These are phyloP conservation scores for Notholithocarpus densiflorus DNA, from an alignment of 306 rosid genomes.

Conservation along the genomic window DNA sequence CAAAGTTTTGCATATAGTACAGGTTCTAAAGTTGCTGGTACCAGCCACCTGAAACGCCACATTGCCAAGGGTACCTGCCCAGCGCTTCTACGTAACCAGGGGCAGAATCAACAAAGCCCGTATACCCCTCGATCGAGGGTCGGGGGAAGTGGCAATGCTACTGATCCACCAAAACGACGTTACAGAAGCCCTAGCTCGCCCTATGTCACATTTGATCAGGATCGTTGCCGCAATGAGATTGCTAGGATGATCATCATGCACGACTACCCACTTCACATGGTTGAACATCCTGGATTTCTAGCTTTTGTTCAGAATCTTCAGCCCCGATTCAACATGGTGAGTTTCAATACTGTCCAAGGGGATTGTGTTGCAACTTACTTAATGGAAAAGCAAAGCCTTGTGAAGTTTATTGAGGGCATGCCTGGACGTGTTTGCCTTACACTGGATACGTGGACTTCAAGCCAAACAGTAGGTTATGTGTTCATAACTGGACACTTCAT, in stretches of 20 bases:
- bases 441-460: slow-evolving; percentile 77
- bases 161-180: slow-evolving; percentile 67
- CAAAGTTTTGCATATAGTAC: slow-evolving; percentile 98
- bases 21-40: slow-evolving; percentile 92
- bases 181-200: slow-evolving; percentile 66
- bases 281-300: slow-evolving; percentile 89
- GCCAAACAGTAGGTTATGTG: slow-evolving; percentile 80
- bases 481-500: slow-evolving; percentile 86
- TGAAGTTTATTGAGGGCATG: slow-evolving; percentile 60
- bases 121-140: slow-evolving; percentile 58
- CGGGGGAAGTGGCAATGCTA: slow-evolving; percentile 36
- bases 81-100: slow-evolving; percentile 69
- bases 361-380: slow-evolving; percentile 92
- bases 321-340: slow-evolving; percentile 86
- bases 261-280: slow-evolving; percentile 95
- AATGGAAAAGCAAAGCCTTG: slow-evolving; percentile 63
- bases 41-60: slow-evolving; percentile 96
- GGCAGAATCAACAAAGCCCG: slow-evolving; percentile 49
- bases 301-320: slow-evolving; percentile 85
- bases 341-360: slow-evolving; percentile 91
- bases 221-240: slow-evolving; percentile 85
- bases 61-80: slow-evolving; percentile 90
- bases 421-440: slow-evolving; percentile 90
- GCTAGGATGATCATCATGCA: slow-evolving; percentile 98
- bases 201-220: slow-evolving; percentile 64